phyloP scores from a whole-genome alignment of 805 yeast genomes.

The Myxozyma monticola region DNA sequence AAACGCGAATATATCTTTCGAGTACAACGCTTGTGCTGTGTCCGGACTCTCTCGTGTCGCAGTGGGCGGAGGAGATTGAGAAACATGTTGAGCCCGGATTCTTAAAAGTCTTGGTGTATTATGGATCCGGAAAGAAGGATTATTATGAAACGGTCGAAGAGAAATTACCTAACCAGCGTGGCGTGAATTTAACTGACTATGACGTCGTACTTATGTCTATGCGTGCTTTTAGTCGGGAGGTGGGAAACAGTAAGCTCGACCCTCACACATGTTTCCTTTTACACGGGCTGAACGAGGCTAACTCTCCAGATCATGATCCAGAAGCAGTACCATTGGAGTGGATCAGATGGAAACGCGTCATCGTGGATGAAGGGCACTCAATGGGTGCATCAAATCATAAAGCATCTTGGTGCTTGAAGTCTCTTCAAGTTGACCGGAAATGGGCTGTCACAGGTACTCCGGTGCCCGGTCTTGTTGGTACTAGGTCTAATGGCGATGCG shows the following conservation, averaged over 20 bases:
- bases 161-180: no score
- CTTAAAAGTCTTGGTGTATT: slow-evolving; percentile 40
- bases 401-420: slow-evolving; percentile 51
- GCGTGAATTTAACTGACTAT: slow-evolving; percentile 41
- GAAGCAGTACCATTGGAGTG: slow-evolving; percentile 42
- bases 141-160: no score
- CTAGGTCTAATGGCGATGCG: slow-evolving; percentile 44
- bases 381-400: slow-evolving; percentile 55
- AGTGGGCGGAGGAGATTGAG: slow-evolving; percentile 60
- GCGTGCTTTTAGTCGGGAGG: slow-evolving; percentile 48
- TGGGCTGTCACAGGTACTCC: slow-evolving; percentile 82
- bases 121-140: no score
- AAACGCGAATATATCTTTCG: slow-evolving; percentile 46
- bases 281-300: background rate
- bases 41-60: slow-evolving; percentile 67
- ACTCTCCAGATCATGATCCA: background rate
- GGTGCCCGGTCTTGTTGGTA: slow-evolving; percentile 63
- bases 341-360: slow-evolving; percentile 65
- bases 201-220: slow-evolving; percentile 57
- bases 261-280: no score
- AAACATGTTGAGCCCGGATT: slow-evolving; percentile 51
- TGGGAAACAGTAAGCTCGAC: slow-evolving; percentile 11
- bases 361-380: slow-evolving; percentile 76
- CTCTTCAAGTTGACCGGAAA: slow-evolving; percentile 56
- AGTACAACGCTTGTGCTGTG: slow-evolving; percentile 59